Evolutionary conservation across 257 asterid species (phyloP), one percentile per base, ranked within the genome.

Genomic region (Ballota nigra): DNA sequence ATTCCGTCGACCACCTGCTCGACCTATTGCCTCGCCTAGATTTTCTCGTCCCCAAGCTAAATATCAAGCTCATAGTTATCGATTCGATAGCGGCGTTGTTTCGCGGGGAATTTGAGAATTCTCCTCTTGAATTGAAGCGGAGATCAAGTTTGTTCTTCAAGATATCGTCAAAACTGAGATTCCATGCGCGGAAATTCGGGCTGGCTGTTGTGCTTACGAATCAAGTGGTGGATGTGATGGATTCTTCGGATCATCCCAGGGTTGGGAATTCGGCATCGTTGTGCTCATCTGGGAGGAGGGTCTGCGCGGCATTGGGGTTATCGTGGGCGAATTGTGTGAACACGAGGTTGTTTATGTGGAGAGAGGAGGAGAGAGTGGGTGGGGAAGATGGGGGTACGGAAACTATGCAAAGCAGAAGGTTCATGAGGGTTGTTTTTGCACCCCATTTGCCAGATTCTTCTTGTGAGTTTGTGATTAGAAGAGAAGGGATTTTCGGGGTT

Each of bases 311-410:
- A 0, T 80, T 91, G 81, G 96, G 98, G 38, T 70, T 94, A 79
- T 85, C 98, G 9, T 94, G 99, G 98, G 95, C 99, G 6, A 87
- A 94, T 79, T 94, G 99, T 74, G 92, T 92, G 72, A 94, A 91
- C 63, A 79, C 87, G 2, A 91, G 98, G 85, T 47, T 94, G 77
- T 87, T 89, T 57, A 75, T 94, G 85, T 88, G 92, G 43, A 87
- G 91, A 73, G 79, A 78, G 45, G 95, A 86, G 68, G 93, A 85
- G 78, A 78, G 81, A 40, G 40, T 67, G 53, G 81, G 52, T 18
- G 83, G 75, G 59, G 91, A 63, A 5, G 81, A 71, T 56, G 84
- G 71, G 13, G 62, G 22, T 31, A 3, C 23, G 13, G 79, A 60
- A 18, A 29, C n/a, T 67, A 43, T 71, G n/a, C 82, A 34, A 73